Evolutionary conservation across 257 asterid species (phyloP).

Genomic region (Forsythia suspensa): DNA sequence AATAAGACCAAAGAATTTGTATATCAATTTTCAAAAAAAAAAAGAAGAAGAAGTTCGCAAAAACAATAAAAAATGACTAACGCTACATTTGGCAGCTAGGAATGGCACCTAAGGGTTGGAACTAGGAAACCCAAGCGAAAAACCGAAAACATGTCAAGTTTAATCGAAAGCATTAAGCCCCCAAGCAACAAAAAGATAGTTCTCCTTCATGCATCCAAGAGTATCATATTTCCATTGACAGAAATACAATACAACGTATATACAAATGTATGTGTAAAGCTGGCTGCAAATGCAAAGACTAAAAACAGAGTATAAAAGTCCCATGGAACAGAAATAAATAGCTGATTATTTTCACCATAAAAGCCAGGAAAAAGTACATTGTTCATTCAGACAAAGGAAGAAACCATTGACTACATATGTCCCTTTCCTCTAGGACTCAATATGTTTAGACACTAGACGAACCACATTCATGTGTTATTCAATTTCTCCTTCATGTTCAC

Average conservation of each 20-base stretch:
- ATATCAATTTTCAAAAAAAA: too few species aligned
- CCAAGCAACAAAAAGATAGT: background rate
- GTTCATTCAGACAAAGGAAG: background rate
- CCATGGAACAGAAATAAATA: background rate
- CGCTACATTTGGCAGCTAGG: background rate
- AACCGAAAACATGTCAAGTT: background rate
- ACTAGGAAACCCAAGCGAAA: background rate
- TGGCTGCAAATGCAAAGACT: background rate
- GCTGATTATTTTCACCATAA: background rate
- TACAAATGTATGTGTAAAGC: background rate
- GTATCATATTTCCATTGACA: background rate
- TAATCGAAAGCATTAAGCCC: background rate
- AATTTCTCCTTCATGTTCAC: background rate
- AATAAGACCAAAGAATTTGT: background rate
- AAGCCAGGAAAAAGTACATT: background rate
- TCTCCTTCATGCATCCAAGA: background rate
- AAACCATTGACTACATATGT: background rate
- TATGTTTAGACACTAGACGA: background rate
- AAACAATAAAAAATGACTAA: background rate
- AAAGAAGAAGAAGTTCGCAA: background rate
- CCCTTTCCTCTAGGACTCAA: background rate
- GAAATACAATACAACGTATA: background rate
- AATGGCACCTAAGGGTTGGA: background rate
- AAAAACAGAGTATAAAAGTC: background rate
- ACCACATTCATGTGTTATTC: background rate